Base-by-base conservation (phyloP, 805 yeast species). In the Metschnikowia shivogae region DNA sequence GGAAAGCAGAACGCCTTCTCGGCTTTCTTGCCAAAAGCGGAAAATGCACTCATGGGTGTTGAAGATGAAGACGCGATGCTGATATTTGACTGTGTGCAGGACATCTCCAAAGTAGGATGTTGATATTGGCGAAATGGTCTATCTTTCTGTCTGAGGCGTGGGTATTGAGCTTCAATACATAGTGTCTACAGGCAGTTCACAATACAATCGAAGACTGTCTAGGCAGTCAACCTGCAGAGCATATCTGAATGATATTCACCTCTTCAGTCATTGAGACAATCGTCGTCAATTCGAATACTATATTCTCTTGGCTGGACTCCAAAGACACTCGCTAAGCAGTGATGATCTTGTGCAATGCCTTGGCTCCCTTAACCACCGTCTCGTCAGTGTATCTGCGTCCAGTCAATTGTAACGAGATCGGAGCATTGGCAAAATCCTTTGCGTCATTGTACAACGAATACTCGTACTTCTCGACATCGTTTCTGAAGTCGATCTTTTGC, bases 381-480 rank as follows among this genome's bases (percentile, higher is more conserved):
- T 55, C 59, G 31, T 55, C 59, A 3, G 37, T 31, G 34, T 54
- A 55, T 11, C 59, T 41, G 26, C 57, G 39, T 14, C 58, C 57
- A n/a, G 55, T 53, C 47, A 55, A 50, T 34, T 55, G 59, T 32
- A 55, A 49, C 6, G 45, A 29, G 13, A 55, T 45, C 1, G 59
- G 59, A 5, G 59, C 59, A 29, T 44, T 43, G 11, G 7, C 31
- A 33, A 49, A 54, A 20, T 49, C 52, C 24, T 47, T 51, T 3
- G 58, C 51, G 4, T 48, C 53, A 5, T 53, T 49, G 48, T 57
- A 57, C 33, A 55, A 50, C 2, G 47, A 47, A 36, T 55, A 52
- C 39, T 57, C 59, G 30, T 55, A 55, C 22, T 47, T 42, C 43
- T 55, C 60, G 12, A 46, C 31, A 2, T 54, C 56, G 22, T 46